These are phyloP conservation scores for Pythium dissimile DNA, from an alignment of 352 stramenopile genomes.

Conservation along the genomic window DNA sequence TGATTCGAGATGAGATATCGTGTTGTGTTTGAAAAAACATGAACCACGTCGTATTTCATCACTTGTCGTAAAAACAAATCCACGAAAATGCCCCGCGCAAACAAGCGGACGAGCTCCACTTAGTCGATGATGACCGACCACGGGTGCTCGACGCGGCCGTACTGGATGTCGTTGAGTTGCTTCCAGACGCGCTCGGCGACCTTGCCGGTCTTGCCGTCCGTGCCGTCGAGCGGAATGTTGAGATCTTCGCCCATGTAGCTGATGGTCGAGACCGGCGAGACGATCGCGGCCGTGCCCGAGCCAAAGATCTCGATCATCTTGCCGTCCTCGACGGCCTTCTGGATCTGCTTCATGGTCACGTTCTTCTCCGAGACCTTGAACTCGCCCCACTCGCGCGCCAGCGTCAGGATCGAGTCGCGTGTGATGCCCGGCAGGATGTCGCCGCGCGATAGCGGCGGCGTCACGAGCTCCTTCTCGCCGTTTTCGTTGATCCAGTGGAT, in stretches of 20 bases:
- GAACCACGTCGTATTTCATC: too few relatives aligned
- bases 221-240: slow-evolving; percentile 85
- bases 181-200: slow-evolving; percentile 89
- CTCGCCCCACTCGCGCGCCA: slow-evolving; percentile 89
- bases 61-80: too few relatives aligned
- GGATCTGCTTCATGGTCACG: slow-evolving; percentile 94
- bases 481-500: slow-evolving; percentile 94
- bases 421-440: slow-evolving; percentile 98
- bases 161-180: slow-evolving; percentile 87
- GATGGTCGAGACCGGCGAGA: slow-evolving; percentile 93
- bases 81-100: too few relatives aligned
- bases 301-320: slow-evolving; percentile 95
- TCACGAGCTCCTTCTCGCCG: slow-evolving; percentile 93
- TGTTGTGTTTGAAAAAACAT: too few relatives aligned
- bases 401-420: slow-evolving; percentile 92
- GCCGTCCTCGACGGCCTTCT: slow-evolving; percentile 87
- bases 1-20: too few relatives aligned
- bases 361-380: slow-evolving; percentile 94
- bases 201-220: slow-evolving; percentile 77
- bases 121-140: slow-evolving; percentile 41
- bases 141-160: slow-evolving; percentile 32
- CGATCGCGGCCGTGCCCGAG: slow-evolving; percentile 93
- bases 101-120: too few relatives aligned
- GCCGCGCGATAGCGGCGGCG: slow-evolving; percentile 90
- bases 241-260: slow-evolving; percentile 92